Evolutionary conservation across 208 protist genomes (phyloP).

Genomic region (Leishmania turanica): DNA sequence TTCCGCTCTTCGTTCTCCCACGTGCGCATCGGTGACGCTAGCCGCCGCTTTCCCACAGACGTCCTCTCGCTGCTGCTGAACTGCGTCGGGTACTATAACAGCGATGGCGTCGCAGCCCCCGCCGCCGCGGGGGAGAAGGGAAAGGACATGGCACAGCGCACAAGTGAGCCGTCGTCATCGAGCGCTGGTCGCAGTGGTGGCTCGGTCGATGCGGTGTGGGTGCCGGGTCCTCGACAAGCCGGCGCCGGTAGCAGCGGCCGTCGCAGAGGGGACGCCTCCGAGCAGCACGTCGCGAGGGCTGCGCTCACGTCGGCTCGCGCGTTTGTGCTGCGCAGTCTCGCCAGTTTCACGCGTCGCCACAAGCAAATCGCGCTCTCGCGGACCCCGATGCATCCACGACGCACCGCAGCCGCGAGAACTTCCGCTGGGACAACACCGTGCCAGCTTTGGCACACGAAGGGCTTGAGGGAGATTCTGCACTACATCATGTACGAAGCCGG

Average conservation of each 20-base stretch:
- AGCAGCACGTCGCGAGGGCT: conserved; percentile 36
- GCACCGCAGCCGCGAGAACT: not conserved
- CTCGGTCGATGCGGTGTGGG: not conserved
- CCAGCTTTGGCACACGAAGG: conserved; percentile 12
- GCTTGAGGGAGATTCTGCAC: conserved; percentile 33
- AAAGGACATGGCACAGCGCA: not conserved
- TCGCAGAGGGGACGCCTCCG: conserved; percentile 10
- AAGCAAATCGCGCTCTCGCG: conserved; percentile 30
- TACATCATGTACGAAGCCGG: conserved; percentile 34
- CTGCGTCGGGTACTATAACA: conserved; percentile 67
- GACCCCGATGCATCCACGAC: conserved; percentile 13
- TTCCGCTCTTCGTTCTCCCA: conserved; percentile 87
- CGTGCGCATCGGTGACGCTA: conserved; percentile 43
- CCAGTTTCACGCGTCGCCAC: conserved; percentile 50
- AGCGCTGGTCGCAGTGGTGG: not conserved
- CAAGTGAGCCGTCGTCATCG: not conserved
- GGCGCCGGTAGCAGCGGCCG: not conserved
- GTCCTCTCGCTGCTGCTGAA: conserved; percentile 79
- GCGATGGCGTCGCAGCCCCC: not conserved
- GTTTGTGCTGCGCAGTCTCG: conserved; percentile 73
- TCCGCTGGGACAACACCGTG: not conserved
- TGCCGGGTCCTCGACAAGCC: not conserved
- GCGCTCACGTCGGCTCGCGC: conserved; percentile 53
- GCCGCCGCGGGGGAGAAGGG: not conserved
- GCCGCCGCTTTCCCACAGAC: conserved; percentile 59